Evolutionary conservation across 139 green algal genomes (phyloP).

Genomic region (Micromonas commoda): DNA sequence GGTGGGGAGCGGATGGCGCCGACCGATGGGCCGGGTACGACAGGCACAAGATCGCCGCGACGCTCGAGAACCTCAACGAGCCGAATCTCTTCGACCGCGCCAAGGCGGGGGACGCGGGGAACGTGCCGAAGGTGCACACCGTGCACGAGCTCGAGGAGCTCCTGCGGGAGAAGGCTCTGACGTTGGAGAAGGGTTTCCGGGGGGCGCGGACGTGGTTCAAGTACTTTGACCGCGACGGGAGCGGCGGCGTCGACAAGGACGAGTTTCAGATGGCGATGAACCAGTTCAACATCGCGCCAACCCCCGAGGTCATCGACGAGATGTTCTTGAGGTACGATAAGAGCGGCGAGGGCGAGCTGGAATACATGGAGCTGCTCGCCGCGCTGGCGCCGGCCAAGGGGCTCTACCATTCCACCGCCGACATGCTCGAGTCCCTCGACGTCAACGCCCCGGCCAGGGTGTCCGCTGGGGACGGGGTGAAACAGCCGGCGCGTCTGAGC

Average conservation of each 20-base stretch:
- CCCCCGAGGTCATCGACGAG: neutral
- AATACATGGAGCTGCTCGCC: too few relatives aligned
- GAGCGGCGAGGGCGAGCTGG: neutral
- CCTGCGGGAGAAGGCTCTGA: neutral
- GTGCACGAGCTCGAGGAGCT: neutral
- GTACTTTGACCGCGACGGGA: neutral
- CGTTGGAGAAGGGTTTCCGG: neutral
- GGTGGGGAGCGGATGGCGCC: neutral
- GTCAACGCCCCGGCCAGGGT: too few relatives aligned
- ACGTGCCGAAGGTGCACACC: neutral
- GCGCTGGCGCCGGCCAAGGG: too few relatives aligned
- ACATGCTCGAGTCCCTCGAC: neutral
- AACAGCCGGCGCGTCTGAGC: too few relatives aligned
- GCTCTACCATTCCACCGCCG: too few relatives aligned
- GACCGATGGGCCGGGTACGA: neutral
- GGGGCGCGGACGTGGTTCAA: neutral
- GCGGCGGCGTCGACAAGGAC: neutral
- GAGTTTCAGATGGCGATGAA: neutral
- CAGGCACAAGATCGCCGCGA: neutral
- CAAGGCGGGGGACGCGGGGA: neutral
- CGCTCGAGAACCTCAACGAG: neutral
- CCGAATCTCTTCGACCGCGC: neutral
- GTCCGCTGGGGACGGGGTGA: too few relatives aligned
- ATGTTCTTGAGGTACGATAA: neutral
- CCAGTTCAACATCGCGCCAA: neutral